Base-by-base conservation (phyloP, 2,329 filamentous ascomycete species). In the Diaporthe australafricana region DNA sequence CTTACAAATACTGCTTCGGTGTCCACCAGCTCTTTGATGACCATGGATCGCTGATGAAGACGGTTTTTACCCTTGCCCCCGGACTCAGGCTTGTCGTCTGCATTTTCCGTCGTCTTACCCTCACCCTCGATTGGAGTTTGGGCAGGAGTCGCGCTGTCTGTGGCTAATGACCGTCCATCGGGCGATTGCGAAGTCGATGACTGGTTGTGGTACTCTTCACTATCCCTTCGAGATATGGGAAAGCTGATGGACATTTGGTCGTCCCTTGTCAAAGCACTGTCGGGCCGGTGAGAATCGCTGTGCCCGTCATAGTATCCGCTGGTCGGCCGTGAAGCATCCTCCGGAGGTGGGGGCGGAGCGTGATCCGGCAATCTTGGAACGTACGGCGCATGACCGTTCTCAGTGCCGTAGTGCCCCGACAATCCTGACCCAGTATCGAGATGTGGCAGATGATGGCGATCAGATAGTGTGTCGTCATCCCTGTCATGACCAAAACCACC, bases 1-100 rank as follows among this genome's bases (percentile, higher is more conserved):
- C 94, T 91, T 70, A 97, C 91, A 81, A 97, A 98, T 7, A 92
- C 91, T 60, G 94, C 91, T 80, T 99, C 96, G 0, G 96, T 99
- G 78, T 98, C 95, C 56, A 98, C 89, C 47, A 99, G 86, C 81
- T 99, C 96, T 79, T 96, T 95, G 77, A 98, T 92, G 60, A 97
- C 91, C 79, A 97, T 91, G 69, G 92, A 90, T 25, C 96, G 92
- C 79, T 96, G 93, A 63, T 90, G 89, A 11, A 98, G 85, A n/a
- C 93, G 90, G 73, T 92, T 92, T 73, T 88, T 88, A 75, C 92
- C 89, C 73, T 91, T 87, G 38, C 84, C 84, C 8, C 83, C 81
- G 17, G 84, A 80, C 2, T 79, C 83, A 48, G 84, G 80, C 74
- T 83, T 80, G 67, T 87, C 82, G 73, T 82, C 55, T 75, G 76